Base-by-base conservation (phyloP, 208 protist species). In the Leishmania tropica region DNA sequence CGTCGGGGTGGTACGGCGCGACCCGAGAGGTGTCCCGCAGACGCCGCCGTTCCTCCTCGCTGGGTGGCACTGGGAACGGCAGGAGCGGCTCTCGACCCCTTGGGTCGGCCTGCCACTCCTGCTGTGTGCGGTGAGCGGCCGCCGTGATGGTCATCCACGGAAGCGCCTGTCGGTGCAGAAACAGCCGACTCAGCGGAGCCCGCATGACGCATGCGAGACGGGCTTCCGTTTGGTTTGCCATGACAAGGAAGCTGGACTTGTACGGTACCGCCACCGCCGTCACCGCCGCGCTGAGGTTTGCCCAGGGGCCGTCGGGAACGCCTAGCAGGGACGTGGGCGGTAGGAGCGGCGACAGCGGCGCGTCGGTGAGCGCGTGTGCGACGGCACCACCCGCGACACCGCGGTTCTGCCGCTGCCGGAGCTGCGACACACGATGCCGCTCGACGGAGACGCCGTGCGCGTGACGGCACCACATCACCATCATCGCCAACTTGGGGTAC, bases 361-460 rank as follows among this genome's bases (percentile, higher is more conserved):
- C 54, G 54, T 47, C 37, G 28, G 58, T 17, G 24, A 53, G 28
- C 35, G 2, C 31, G 2, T 17, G 5, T 28, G 48, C 1, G 13
- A 76, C 54, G 28, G 56, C 11, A 58, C 48, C 10, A 10, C 72
- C 72, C 7, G 45, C 58, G 3, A 82, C 48, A 62, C 79, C 72
- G 72, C 79, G 79, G 72, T 78, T 82, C 54, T 82, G 79, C 17
- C 24, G 58, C 37, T 78, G 31, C 47, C 75, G 56, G 24, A 67
- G 79, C 15, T 45, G 67, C 67, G 19, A 35, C 67, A 28, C 42
- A 35, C 19, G 15, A 37, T n/a, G 35, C 35, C 42, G 67, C 67
- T 73, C 67, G 17, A 47, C 17, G 67, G 3, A 40, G 62, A 51
- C 15, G 40, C 19, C 67, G 35, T 73, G 2, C 40, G 24, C 42